Evolutionary conservation across 139 green algal genomes (phyloP).

Genomic region (Medakamo hakoo): DNA sequence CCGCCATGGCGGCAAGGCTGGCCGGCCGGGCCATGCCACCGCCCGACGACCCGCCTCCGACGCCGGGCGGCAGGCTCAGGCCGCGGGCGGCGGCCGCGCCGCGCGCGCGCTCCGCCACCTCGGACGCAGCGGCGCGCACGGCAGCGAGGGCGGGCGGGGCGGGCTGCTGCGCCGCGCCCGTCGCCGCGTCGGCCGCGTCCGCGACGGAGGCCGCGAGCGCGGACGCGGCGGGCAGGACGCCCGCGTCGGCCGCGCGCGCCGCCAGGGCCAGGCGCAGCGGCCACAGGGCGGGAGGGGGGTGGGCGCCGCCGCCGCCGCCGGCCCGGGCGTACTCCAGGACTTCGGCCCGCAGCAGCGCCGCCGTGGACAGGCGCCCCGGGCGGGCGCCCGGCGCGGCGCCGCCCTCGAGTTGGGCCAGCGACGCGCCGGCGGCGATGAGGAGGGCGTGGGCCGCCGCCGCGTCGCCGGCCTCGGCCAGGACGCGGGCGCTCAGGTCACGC

Average conservation of each 20-base stretch:
- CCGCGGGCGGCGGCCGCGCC: too few species aligned
- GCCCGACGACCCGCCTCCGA: not conserved
- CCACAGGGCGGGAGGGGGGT: not conserved
- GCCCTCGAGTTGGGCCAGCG: not conserved
- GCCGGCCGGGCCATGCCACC: too few species aligned
- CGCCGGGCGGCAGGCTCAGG: not conserved
- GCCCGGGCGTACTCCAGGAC: not conserved
- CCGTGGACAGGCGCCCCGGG: not conserved
- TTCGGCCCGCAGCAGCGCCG: not conserved
- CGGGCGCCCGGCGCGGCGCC: too few species aligned
- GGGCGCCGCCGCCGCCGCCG: not conserved
- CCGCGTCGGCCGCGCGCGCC: not conserved
- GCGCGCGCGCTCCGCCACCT: not conserved
- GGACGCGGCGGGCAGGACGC: not conserved
- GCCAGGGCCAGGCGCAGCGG: not conserved
- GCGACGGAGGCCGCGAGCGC: not conserved
- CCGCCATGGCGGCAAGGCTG: not conserved
- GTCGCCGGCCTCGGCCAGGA: not conserved
- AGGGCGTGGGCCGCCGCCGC: not conserved
- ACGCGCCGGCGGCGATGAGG: not conserved
- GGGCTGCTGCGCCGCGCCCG: too few species aligned
- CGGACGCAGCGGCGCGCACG: not conserved
- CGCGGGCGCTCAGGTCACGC: not conserved
- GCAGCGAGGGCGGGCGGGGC: too few species aligned
- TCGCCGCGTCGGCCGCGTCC: too few species aligned